Evolutionary conservation across 2,329 filamentous ascomycete species (phyloP), one percentile per base, ranked within the genome.

Genomic region (Pestalotiopsis fici): DNA sequence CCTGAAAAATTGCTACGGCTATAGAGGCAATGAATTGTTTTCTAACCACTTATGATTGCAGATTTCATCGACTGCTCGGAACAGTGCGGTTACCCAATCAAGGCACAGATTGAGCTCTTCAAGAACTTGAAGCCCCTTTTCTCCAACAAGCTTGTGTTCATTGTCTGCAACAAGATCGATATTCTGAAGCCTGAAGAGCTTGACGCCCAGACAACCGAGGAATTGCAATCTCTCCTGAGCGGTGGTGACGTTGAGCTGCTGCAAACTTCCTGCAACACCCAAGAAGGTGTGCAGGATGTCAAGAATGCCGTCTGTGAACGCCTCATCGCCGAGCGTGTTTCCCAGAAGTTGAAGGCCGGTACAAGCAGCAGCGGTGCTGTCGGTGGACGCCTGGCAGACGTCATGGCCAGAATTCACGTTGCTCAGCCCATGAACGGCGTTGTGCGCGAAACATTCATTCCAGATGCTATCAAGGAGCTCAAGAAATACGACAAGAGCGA

Each of bases 121-220:
- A 91, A 94, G 85, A 97, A 92, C 80, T 97, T 98, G 82, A 97
- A 97, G 84, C 96, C 96, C 37, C 87, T 99, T 25, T 99, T 99
- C 79, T 91, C 94, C 65, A 98, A 98, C 85, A 98, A 98, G 85
- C 88, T 98, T 61, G 95, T 98, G 57, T 98, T 97, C 79, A 88
- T 99, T 67, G 93, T 98, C 67, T 88, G 98, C 82, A 99, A 99
- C 90, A 99, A 99, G 87, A 98, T 98, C 73, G 96, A 99, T 80
- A 89, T 98, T 68, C 89, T 91, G 77, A 89, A 90, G 68, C 94
- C 95, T 1, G 94, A 97, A 76, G 94, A 98, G 77, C 84, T 99
- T 47, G 92, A 96, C 71, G 83, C 89, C 6, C 93, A 93, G 74
- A 90, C 91, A 27, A 92, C 95, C 78, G 88, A 90, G 66, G 88